Conservation (phyloP, 2,329 filamentous ascomycete species). For the Penicillium verrucosum region DNA sequence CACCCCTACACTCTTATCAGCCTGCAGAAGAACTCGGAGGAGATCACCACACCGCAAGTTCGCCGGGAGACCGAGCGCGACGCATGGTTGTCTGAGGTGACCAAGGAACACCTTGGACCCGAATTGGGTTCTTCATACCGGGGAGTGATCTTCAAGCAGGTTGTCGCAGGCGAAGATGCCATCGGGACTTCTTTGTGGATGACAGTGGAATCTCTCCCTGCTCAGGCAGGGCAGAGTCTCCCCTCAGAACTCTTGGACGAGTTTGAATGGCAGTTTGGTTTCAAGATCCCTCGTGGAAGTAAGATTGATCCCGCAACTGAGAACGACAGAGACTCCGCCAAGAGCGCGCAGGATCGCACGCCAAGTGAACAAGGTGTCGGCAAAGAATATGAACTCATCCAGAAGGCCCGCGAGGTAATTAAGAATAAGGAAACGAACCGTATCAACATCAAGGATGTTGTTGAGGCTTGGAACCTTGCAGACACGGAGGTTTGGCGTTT, state of each 20-base stretch:
- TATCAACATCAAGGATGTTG: slow-evolving; percentile 43
- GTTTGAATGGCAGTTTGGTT: slow-evolving; percentile 87
- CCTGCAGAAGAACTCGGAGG: slow-evolving; percentile 58
- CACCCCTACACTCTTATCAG: slow-evolving; percentile 83
- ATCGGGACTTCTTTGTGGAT: slow-evolving; percentile 73
- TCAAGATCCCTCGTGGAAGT: slow-evolving; percentile 63
- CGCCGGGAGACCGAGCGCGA: slow-evolving; percentile 70
- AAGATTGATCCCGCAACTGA: slow-evolving; percentile 38
- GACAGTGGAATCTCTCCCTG: slow-evolving; percentile 61
- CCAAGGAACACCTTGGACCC: slow-evolving; percentile 64
- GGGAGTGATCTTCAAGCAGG: slow-evolving; percentile 74
- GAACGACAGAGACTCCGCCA: slow-evolving; percentile 25
- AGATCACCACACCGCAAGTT: slow-evolving; percentile 63
- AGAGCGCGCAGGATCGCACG: slow-evolving; percentile 36
- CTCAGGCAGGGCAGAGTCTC: slow-evolving; percentile 50
- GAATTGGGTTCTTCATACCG: slow-evolving; percentile 63
- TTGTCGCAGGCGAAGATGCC: slow-evolving; percentile 67
- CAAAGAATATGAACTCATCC: slow-evolving; percentile 48
- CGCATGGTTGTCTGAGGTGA: slow-evolving; percentile 70
- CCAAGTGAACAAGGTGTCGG: slow-evolving; percentile 38
- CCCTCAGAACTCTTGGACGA: slow-evolving; percentile 56
- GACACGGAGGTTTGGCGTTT: slow-evolving; percentile 66
- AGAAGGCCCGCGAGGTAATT: slow-evolving; percentile 49
- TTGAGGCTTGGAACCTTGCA: slow-evolving; percentile 57
- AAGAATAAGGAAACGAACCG: slow-evolving; percentile 38